A percentile compares a stretch with the other conserved stretches of the same genome.
These are phyloP conservation scores for Fusarium longipes DNA, from an alignment of 2,329 filamentous ascomycete species.

Conservation along the genomic window DNA sequence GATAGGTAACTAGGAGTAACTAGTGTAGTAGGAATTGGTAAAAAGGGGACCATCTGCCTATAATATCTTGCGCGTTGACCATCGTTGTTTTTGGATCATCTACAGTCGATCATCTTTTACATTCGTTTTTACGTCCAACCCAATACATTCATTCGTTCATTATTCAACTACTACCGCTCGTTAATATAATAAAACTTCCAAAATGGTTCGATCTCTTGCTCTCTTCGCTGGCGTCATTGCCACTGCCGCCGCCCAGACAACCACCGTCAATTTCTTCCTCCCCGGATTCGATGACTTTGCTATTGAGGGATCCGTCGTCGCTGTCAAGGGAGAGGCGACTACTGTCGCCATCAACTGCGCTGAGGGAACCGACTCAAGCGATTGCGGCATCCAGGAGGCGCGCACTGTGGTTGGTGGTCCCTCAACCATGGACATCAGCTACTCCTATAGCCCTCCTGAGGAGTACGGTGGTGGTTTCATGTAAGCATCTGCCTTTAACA, in stretches of 20 bases:
- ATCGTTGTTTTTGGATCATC: constrained; percentile 1
- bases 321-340: constrained; percentile 44
- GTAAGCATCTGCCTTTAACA: constrained; percentile 23
- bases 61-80: background rate
- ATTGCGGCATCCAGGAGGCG: constrained; percentile 47
- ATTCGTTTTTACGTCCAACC: constrained; percentile 19
- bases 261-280: constrained; percentile 47
- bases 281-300: constrained; percentile 38
- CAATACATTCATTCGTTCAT: constrained; percentile 36
- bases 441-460: constrained; percentile 11
- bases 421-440: constrained; percentile 17
- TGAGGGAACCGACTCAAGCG: constrained; percentile 20
- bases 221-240: constrained; percentile 41
- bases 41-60: constrained; percentile 13
- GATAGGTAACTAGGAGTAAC: background rate
- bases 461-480: constrained; percentile 23
- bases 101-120: background rate
- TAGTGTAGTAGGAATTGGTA: background rate
- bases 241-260: constrained; percentile 44
- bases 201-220: constrained; percentile 45
- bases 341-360: constrained; percentile 49
- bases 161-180: constrained; percentile 11
- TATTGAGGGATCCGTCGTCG: constrained; percentile 49
- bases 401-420: constrained; percentile 42
- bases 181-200: background rate